Evolutionary conservation across 495 filamentous ascomycete genomes (phyloP).

Genomic region (Podospora conica): DNA sequence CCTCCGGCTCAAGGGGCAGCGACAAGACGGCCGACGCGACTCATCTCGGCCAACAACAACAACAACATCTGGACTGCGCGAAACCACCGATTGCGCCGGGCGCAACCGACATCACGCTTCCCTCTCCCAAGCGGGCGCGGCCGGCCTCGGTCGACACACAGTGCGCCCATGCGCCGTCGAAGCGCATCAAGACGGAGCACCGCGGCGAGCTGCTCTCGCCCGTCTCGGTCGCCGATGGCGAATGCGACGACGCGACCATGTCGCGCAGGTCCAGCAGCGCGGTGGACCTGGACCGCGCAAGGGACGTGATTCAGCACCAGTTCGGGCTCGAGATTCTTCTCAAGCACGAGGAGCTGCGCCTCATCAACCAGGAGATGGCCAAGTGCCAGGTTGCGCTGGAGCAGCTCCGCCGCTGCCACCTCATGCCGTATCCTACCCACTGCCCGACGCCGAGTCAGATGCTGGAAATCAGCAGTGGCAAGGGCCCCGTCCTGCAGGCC

Average conservation of each 20-base stretch:
- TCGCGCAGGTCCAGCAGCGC: constrained; percentile 16
- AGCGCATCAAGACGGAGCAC: constrained; percentile 34
- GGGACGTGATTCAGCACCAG: constrained; percentile 73
- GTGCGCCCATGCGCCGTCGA: constrained; percentile 13
- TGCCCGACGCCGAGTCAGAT: constrained; percentile 55
- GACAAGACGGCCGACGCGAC: constrained; percentile 30
- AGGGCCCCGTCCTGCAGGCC: constrained; percentile 56
- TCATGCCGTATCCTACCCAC: constrained; percentile 76
- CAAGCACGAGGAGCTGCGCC: constrained; percentile 87
- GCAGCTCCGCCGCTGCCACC: constrained; percentile 82
- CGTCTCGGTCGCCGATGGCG: constrained; percentile 21
- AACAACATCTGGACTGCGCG: constrained; percentile 16
- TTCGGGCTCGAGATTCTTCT: constrained; percentile 86
- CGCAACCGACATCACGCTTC: constrained; percentile 11
- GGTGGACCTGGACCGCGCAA: constrained; percentile 40
- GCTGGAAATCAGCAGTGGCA: constrained; percentile 62
- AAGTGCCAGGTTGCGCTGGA: constrained; percentile 95
- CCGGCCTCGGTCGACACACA: constrained; percentile 27
- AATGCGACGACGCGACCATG: constrained; percentile 16
- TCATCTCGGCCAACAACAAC: too few species aligned
- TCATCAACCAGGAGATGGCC: constrained; percentile 93
- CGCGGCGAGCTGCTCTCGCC: constrained; percentile 30
- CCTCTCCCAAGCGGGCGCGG: constrained; percentile 32
- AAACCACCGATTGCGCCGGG: constrained; percentile 7
- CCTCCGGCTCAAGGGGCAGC: constrained; percentile 43